phyloP scores from a whole-genome alignment of 2,329 filamentous ascomycete genomes.

The Fusarium sp. region DNA sequence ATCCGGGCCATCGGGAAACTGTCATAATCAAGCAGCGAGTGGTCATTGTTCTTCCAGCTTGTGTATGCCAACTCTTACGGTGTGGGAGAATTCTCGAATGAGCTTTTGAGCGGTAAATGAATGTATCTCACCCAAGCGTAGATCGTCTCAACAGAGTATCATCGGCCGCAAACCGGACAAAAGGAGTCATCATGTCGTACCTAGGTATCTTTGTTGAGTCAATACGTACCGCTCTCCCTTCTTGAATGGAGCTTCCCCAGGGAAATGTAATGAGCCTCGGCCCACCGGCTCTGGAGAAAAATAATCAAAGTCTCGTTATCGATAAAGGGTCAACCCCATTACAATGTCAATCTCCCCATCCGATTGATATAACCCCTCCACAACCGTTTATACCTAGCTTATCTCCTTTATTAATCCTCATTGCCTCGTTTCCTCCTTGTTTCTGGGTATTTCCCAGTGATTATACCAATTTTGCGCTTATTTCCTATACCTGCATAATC shows the following conservation, averaged over 20 bases:
- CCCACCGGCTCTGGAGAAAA: conserved; percentile 40
- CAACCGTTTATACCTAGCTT: conserved; percentile 14
- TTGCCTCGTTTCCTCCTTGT: neutral
- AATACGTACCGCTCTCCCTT: conserved; percentile 23
- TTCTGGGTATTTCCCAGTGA: neutral
- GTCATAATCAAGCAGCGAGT: conserved; percentile 1
- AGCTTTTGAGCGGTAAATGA: neutral
- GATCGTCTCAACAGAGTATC: conserved; percentile 20
- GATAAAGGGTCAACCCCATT: conserved; percentile 40
- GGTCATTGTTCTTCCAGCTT: neutral
- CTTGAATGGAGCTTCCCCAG: conserved; percentile 20
- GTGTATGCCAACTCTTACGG: neutral
- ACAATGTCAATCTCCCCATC: conserved; percentile 32
- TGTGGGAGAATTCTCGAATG: neutral
- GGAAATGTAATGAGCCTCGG: conserved; percentile 37
- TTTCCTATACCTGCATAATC: neutral
- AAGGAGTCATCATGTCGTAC: conserved; percentile 23
- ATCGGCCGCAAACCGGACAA: conserved; percentile 17
- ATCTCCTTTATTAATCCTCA: conserved; percentile 9
- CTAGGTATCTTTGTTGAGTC: conserved; percentile 36
- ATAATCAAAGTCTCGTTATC: conserved; percentile 29
- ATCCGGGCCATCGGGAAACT: conserved; percentile 31
- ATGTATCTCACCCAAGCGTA: neutral
- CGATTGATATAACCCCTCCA: conserved; percentile 40
- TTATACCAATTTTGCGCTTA: neutral